A percentile compares a stretch with the other conserved stretches of the same genome.
Conservation (phyloP, 2,329 filamentous ascomycete species). For the Trichoderma citrinoviride region DNA sequence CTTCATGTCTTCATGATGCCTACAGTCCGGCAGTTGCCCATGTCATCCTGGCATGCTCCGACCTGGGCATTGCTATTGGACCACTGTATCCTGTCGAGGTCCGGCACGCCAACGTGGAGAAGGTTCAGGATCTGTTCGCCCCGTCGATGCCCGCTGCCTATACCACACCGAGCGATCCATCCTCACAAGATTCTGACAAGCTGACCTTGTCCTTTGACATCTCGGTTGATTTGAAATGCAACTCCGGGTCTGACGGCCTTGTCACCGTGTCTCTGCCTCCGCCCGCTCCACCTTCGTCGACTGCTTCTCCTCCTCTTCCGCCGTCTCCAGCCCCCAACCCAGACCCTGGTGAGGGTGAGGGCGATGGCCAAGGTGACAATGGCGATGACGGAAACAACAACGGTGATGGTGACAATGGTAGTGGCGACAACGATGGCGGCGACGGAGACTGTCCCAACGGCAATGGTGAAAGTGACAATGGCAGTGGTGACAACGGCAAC, state of each 20-base stretch:
- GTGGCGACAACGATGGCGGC: not conserved
- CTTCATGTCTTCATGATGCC: conserved; percentile 28
- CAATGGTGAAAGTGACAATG: not conserved
- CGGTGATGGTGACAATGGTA: not conserved
- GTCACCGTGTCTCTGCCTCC: conserved; percentile 26
- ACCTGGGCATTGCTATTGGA: conserved; percentile 30
- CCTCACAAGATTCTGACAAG: not conserved
- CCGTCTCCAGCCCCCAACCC: not conserved
- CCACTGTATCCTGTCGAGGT: conserved; percentile 35
- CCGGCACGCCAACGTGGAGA: conserved; percentile 21
- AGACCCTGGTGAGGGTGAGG: not conserved
- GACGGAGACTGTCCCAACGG: not conserved
- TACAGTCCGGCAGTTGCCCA: conserved; percentile 34
- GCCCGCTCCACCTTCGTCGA: not conserved
- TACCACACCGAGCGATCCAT: not conserved
- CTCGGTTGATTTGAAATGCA: conserved; percentile 31
- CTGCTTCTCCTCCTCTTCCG: not conserved
- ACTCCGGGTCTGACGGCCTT: conserved; percentile 34
- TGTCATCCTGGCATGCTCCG: conserved; percentile 30
- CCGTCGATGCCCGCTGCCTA: conserved; percentile 12
- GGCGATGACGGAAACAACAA: not conserved
- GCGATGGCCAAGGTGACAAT: not conserved
- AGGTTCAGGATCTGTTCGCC: conserved; percentile 19
- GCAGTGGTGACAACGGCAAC: not conserved
- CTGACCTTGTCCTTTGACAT: conserved; percentile 27